Evolutionary conservation across 2,329 filamentous ascomycete genomes (phyloP).

Genomic region (Diaporthe humulicola): DNA sequence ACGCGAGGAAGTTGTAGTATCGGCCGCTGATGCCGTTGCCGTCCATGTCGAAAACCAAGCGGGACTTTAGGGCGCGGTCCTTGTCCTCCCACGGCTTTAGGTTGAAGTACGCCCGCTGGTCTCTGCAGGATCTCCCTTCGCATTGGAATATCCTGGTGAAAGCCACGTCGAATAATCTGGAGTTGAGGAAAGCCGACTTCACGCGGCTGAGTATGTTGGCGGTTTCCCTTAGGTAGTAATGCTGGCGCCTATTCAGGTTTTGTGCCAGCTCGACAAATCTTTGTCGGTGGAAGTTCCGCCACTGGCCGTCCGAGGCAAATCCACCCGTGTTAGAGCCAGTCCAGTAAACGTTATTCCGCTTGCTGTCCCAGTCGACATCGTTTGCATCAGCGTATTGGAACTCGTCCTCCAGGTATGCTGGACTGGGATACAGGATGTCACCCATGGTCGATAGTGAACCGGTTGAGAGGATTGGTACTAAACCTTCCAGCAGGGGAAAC

Average conservation of each 20-base stretch:
- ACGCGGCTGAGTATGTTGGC: conserved; percentile 3
- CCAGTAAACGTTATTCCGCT: conserved; percentile 38
- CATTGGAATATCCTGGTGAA: conserved; percentile 34
- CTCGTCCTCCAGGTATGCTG: conserved; percentile 34
- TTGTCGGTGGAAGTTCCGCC: conserved; percentile 35
- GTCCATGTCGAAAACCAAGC: conserved; percentile 65
- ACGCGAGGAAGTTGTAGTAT: conserved; percentile 64
- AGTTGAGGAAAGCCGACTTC: conserved; percentile 28
- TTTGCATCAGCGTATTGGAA: conserved; percentile 32
- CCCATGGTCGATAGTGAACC: conserved; percentile 36
- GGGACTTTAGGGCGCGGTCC: conserved; percentile 50
- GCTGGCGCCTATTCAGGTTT: conserved; percentile 5
- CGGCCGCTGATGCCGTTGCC: conserved; percentile 69
- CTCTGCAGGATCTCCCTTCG: conserved; percentile 34
- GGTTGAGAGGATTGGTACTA: conserved; percentile 20
- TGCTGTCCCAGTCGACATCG: conserved; percentile 33
- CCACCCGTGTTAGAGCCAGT: conserved; percentile 39
- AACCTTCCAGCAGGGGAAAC: conserved; percentile 44
- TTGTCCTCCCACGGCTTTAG: conserved; percentile 24
- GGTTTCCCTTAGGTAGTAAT: conserved; percentile 1
- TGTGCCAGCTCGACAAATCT: conserved; percentile 37
- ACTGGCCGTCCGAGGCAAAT: conserved; percentile 10
- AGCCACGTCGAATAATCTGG: conserved; percentile 37
- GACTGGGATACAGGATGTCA: conserved; percentile 37
- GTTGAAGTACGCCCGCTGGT: conserved; percentile 42